A percentile compares a stretch with the other conserved stretches of the same genome.
phyloP scores from a whole-genome alignment of 768 basidiomycete genomes.

The Boletales sp. region DNA sequence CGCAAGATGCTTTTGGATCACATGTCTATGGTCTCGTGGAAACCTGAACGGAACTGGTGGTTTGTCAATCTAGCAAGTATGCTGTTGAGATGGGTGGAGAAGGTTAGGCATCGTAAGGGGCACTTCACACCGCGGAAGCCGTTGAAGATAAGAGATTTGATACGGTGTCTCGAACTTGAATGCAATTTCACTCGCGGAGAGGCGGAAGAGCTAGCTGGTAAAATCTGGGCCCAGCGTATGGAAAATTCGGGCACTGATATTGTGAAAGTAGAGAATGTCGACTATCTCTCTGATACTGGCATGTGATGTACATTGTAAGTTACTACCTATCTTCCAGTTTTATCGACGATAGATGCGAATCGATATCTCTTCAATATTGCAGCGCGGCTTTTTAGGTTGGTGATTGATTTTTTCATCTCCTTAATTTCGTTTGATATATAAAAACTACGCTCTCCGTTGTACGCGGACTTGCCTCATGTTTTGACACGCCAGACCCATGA shows the following conservation, averaged over 20 bases:
- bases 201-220: constrained; percentile 13
- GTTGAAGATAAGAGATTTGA: constrained; percentile 15
- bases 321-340: too few relatives aligned
- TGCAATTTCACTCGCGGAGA: constrained; percentile 13
- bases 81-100: constrained; percentile 17
- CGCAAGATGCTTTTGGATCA: constrained; percentile 17
- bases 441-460: too few relatives aligned
- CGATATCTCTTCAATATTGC: too few relatives aligned
- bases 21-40: constrained; percentile 18
- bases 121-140: not conserved
- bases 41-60: constrained; percentile 16
- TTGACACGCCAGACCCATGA: too few relatives aligned
- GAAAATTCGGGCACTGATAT: not conserved
- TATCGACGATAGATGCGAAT: too few relatives aligned
- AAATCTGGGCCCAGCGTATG: constrained; percentile 16
- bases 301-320: not conserved
- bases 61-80: constrained; percentile 19
- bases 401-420: too few relatives aligned
- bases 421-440: too few relatives aligned
- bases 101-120: constrained; percentile 5
- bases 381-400: too few relatives aligned
- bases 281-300: not conserved
- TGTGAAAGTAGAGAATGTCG: constrained; percentile 6
- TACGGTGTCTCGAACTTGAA: constrained; percentile 8
- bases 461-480: too few relatives aligned